Evolutionary conservation across 2,329 filamentous ascomycete species (phyloP), one percentile per base, ranked within the genome.

Genomic region (Zalaria obscura): DNA sequence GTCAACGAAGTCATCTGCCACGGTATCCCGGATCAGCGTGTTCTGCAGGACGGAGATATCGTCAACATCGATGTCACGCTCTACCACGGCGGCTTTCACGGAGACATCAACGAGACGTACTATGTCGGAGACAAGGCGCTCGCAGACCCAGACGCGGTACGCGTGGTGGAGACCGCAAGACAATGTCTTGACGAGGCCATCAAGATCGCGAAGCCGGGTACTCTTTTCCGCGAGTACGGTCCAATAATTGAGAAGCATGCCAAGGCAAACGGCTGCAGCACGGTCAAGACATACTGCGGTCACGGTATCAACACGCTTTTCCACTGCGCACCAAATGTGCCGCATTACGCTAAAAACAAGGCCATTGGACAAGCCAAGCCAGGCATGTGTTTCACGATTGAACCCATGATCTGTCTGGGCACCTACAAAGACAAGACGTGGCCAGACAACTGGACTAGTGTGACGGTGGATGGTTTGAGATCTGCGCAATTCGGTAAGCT

Each of bases 361-460:
- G 86, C 89, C 0, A 83, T 95, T 1, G 91, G 91, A 38, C 78
- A 83, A 52, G 91, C 88, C 45, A 95, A 95, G 67, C 80, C 85
- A 0, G 91, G 91, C 41, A 95, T 96, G 87, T 94, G 87, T 49
- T 98, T 98, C 56, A 98, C 91, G 0, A 98, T 98, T 47, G 91
- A 98, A 66, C 91, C 91, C 10, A 98, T 98, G 91, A 88, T 98
- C 58, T 87, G 86, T 34, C 63, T 95, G 42, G 91, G 91, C 44
- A 88, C 84, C 46, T 84, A 94, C 63, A 78, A 78, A 48, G 91
- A 98, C 57, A 82, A 91, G 60, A 96, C 87, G 0, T 98, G 91
- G 91, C 91, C 91, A 0, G 91, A 98, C 60, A 86, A 96, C 67
- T 98, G 91, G 91, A 98, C 91, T 1, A 94, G 87, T 62, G 84